A percentile compares a stretch with the other conserved stretches of the same genome.
phyloP scores from a whole-genome alignment of 2,329 filamentous ascomycete species.

The Aquanectria penicillioides region DNA sequence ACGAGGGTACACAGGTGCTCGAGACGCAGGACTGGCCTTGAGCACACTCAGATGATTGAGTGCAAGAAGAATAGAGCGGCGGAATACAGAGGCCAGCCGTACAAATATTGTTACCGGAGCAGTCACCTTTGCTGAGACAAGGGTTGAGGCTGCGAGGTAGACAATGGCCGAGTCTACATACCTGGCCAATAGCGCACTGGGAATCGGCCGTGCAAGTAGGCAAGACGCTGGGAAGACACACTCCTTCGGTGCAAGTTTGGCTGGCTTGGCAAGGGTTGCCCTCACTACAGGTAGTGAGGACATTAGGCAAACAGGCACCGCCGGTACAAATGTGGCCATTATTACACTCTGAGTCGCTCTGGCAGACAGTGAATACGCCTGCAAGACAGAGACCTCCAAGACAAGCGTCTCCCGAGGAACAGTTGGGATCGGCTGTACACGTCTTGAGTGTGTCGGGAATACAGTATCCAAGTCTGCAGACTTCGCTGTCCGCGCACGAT shows the following conservation, averaged over 20 bases:
- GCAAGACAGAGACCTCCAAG: slow-evolving; percentile 12
- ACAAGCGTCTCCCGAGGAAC: background rate
- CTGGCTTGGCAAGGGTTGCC: background rate
- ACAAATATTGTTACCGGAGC: background rate
- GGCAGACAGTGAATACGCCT: background rate
- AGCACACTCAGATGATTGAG: background rate
- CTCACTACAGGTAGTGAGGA: background rate
- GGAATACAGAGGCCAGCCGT: slow-evolving; percentile 1
- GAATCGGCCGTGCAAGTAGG: background rate
- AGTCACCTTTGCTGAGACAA: background rate
- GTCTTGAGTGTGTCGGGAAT: background rate
- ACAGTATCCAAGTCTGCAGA: slow-evolving; percentile 15
- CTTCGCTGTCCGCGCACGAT: slow-evolving; percentile 5
- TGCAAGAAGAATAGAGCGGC: background rate
- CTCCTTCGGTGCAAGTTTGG: slow-evolving; percentile 5
- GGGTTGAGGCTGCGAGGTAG: background rate
- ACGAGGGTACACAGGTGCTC: slow-evolving; percentile 3
- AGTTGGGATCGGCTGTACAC: slow-evolving; percentile 1
- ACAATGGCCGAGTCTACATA: slow-evolving; percentile 7
- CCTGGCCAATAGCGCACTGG: slow-evolving; percentile 5
- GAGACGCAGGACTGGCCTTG: background rate
- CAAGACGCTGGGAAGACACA: background rate
- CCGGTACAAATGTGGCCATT: slow-evolving; percentile 8
- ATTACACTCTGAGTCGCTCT: background rate
- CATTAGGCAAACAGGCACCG: slow-evolving; percentile 5